Percentiles rank a stretch among this genome's conserved stretches.
These are phyloP conservation scores for Camellia japonica DNA, from an alignment of 148 eudicot genomes.

Conservation along the genomic window DNA sequence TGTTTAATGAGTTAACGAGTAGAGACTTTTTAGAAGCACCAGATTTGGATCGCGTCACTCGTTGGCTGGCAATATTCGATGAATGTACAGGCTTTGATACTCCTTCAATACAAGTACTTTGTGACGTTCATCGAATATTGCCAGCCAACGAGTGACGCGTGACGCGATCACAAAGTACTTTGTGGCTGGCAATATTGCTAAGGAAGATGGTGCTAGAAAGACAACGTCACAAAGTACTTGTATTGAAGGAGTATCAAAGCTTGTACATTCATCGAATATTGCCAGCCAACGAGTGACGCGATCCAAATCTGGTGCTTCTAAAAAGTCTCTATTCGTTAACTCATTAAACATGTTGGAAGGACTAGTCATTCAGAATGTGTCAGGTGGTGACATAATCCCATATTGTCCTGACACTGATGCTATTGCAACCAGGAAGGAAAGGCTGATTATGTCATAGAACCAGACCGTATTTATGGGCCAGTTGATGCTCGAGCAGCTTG, in stretches of 20 bases:
- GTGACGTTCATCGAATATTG: too few relatives aligned
- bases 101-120: too few relatives aligned
- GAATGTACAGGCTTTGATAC: too few relatives aligned
- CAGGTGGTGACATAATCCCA: slow-evolving; percentile 10
- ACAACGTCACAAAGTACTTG: slow-evolving; percentile 21
- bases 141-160: too few relatives aligned
- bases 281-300: slow-evolving; percentile 18
- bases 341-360: not conserved
- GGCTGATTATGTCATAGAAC: slow-evolving; percentile 11
- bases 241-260: slow-evolving; percentile 10
- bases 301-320: slow-evolving; percentile 18
- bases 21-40: too few relatives aligned
- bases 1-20: too few relatives aligned
- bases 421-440: slow-evolving; percentile 17
- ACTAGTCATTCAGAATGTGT: slow-evolving; percentile 10
- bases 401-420: not conserved
- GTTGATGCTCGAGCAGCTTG: slow-evolving; percentile 16
- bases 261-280: slow-evolving; percentile 13
- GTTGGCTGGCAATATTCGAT: too few relatives aligned
- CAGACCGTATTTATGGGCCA: slow-evolving; percentile 19
- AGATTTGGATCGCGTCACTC: too few relatives aligned
- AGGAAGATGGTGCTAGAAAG: slow-evolving; percentile 20
- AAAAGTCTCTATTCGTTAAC: slow-evolving; percentile 15
- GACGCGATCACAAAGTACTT: too few relatives aligned
- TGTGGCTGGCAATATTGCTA: not conserved